phyloP scores from a whole-genome alignment of 2,329 filamentous ascomycete genomes.

The Sporothrix mexicana region DNA sequence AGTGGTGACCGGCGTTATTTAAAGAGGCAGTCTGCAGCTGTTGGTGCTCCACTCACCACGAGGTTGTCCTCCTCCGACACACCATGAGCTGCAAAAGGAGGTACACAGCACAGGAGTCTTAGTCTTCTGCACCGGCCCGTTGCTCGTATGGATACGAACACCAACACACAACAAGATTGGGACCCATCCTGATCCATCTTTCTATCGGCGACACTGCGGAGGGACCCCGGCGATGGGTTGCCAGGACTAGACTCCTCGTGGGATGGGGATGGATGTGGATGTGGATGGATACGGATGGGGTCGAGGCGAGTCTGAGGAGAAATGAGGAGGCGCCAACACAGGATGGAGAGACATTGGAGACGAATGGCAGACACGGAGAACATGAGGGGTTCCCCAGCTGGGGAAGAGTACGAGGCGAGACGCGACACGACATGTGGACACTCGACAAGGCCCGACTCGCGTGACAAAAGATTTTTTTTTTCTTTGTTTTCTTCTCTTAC shows the following conservation, averaged over 20 bases:
- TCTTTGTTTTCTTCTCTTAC: neutral
- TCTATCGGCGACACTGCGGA: slow-evolving; percentile 21
- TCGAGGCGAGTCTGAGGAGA: neutral
- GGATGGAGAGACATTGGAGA: no score
- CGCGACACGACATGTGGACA: neutral
- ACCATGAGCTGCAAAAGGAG: no score
- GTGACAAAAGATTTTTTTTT: neutral
- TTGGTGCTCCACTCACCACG: neutral
- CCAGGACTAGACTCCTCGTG: slow-evolving; percentile 12
- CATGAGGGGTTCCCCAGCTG: neutral
- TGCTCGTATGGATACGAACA: neutral
- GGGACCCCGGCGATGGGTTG: slow-evolving; percentile 17
- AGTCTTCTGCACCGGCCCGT: neutral
- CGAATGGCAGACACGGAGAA: neutral
- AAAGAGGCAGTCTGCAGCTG: neutral
- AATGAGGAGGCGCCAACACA: no score
- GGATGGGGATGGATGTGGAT: neutral
- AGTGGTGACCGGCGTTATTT: neutral
- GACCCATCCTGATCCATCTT: neutral
- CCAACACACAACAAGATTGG: neutral
- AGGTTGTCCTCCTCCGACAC: neutral
- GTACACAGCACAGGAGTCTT: no score
- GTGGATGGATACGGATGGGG: neutral
- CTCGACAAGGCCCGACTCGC: slow-evolving; percentile 1
- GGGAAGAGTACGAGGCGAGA: neutral